Evolutionary conservation across 768 basidiomycete genomes (phyloP), one percentile per base, ranked within the genome.

Genomic region (Chiua virens): DNA sequence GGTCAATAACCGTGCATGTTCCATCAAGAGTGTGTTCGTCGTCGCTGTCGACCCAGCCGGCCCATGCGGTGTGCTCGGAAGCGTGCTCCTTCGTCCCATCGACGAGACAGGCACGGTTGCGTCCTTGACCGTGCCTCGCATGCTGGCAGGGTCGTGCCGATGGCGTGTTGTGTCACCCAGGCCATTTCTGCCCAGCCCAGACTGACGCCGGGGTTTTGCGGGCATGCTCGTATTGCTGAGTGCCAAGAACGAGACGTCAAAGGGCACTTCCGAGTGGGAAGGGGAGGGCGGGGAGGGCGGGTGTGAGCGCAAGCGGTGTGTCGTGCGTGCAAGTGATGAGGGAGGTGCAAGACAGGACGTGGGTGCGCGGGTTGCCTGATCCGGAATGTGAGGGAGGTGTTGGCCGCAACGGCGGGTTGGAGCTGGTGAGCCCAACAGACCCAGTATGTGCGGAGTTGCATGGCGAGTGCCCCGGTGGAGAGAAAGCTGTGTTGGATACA

Each of bases 1-100:
- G 5, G 74, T 75, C 39, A 84, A 63, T 20, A 87, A 61, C 35
- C 74, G 68, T 0, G 83, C 82, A 0, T 84, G 79, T 56, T 86
- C 81, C 15, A 79, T 77, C 17, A 86, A 53, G 8, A 87, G 72
- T 13, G 77, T 71, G 17, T 78, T 65, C 2, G 80, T 83, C 25
- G 38, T 50, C 34, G 76, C 72, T 17, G 76, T 66, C 35, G 70
- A 69, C 7, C 76, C n/a, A n/a, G n/a, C n/a, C n/a, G n/a, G n/a
- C n/a, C n/a, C 71, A 7, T 44, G 36, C 1, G 42, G 42, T 22
- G 30, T 1, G 8, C 23, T 27, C n/a, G 21, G 7, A 3, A 25
- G 23, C 23, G 23, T 14, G 14, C 46, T 18, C 23, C 14, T 23
- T 28, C 27, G 23, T 13, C 46, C 27, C 11, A 30, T 15, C 20